Base-by-base conservation (phyloP, 2,329 filamentous ascomycete genomes). In the Fusarium sp. region DNA sequence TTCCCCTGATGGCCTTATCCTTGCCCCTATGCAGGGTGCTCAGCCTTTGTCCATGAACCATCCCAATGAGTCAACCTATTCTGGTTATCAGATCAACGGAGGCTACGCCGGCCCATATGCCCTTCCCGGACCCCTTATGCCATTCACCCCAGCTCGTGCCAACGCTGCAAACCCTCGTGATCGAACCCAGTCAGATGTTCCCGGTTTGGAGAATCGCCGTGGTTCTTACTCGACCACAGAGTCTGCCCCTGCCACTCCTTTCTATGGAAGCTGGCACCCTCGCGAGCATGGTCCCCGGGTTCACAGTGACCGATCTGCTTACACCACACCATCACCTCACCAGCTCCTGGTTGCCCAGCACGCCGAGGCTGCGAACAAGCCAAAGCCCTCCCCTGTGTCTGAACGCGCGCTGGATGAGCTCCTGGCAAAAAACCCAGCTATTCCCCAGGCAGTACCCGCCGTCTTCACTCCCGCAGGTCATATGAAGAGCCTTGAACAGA, bases 401-500 rank as follows among this genome's bases (percentile, higher is more conserved):
- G 86, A 88, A 37, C 81, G 82, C 23, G 82, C 84, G 42, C 79
- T 94, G 53, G 89, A 93, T 59, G 87, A 87, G 21, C 81, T 94
- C 50, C 84, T 93, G 44, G 84, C 90, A 75, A 88, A 92, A 76
- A 90, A 94, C n/a, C 96, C 96, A 19, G 81, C 89, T 1, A 92
- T 99, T 67, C 96, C 96, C 21, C 87, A 88, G 68, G 95, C 96
- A 52, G 94, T 99, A 46, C 95, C 95, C 18, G 95, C 96, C 9
- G 90, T 94, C 70, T 94, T 93, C 77, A 94, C 92, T 60, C 93
- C 93, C 28, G 91, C 90, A 25, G 94, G 95, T 60, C 92, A 92
- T 75, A 89, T 93, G 83, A 93, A 97, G 85, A 94, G 92, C 43
- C 88, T 98, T 28, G 95, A 97, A 69, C 94, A 97, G 80, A 97